Evolutionary conservation across 805 yeast species (phyloP).

Genomic region (Clavispora carvajalis): DNA sequence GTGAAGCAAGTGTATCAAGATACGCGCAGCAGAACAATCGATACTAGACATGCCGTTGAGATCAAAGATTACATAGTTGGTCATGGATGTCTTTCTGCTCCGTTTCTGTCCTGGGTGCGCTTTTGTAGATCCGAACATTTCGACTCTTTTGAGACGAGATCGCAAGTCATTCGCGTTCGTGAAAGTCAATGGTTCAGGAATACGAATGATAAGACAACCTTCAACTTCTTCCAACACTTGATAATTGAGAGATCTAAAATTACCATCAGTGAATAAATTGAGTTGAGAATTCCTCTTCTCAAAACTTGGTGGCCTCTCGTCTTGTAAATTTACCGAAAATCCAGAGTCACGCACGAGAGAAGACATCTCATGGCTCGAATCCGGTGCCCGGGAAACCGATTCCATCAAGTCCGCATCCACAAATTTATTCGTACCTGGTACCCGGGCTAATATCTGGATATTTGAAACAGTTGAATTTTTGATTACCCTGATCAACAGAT

Average conservation of each 20-base stretch:
- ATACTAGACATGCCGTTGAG: conserved; percentile 38
- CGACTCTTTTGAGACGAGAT: conserved; percentile 34
- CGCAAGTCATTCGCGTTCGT: conserved; percentile 37
- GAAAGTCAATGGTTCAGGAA: conserved; percentile 42
- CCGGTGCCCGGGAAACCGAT: background rate
- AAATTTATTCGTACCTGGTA: conserved; percentile 34
- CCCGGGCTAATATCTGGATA: conserved; percentile 74
- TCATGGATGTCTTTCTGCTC: conserved; percentile 32
- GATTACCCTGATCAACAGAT: conserved; percentile 73
- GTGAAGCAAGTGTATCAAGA: conserved; percentile 24
- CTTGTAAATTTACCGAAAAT: background rate
- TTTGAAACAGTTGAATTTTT: conserved; percentile 77
- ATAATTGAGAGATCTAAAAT: conserved; percentile 31
- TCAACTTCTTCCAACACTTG: conserved; percentile 38
- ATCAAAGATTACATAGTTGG: conserved; percentile 37
- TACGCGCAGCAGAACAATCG: conserved; percentile 40
- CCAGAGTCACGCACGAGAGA: background rate
- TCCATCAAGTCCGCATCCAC: conserved; percentile 34
- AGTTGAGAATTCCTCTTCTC: conserved; percentile 16
- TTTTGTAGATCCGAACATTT: conserved; percentile 38
- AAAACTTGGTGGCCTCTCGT: background rate
- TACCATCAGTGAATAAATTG: conserved; percentile 26
- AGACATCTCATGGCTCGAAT: background rate
- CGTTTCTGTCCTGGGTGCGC: conserved; percentile 40
- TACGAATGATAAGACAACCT: conserved; percentile 38